Conservation (phyloP, 805 yeast genomes). For the Candida glaebosa region DNA sequence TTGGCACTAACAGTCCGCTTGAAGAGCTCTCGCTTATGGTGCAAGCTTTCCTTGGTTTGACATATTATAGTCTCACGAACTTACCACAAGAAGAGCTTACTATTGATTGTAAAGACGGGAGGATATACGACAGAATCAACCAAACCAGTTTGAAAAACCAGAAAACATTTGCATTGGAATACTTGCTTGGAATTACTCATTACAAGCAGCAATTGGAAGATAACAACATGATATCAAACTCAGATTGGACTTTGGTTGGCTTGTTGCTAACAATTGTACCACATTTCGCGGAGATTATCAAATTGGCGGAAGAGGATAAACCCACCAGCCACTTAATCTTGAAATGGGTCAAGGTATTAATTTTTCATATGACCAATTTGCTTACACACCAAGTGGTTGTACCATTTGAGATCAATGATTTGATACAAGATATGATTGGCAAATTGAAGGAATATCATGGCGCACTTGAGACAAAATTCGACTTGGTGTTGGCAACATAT, state of each 20-base stretch:
- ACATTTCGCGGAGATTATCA: constrained; percentile 13
- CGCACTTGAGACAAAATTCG: constrained; percentile 12
- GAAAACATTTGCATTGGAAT: constrained; percentile 8
- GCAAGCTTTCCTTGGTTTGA: constrained; percentile 6
- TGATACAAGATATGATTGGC: constrained; percentile 6
- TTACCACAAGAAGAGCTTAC: neutral
- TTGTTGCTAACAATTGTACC: constrained; percentile 10
- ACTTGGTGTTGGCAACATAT: constrained; percentile 14
- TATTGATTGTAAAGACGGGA: neutral
- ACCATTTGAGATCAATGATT: constrained; percentile 7
- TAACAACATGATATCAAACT: constrained; percentile 4
- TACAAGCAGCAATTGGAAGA: constrained; percentile 9
- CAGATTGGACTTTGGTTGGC: constrained; percentile 14
- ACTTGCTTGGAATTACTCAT: constrained; percentile 8
- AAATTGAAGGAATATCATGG: constrained; percentile 11
- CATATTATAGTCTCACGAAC: constrained; percentile 4
- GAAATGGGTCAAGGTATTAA: constrained; percentile 21
- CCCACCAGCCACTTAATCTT: constrained; percentile 18
- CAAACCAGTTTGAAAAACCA: constrained; percentile 7
- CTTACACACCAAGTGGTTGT: constrained; percentile 1
- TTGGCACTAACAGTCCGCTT: no score
- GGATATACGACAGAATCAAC: constrained; percentile 3
- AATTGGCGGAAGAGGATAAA: constrained; percentile 4
- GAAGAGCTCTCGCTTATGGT: constrained; percentile 4
- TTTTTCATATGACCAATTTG: constrained; percentile 14